A percentile compares a stretch with the other conserved stretches of the same genome.
Evolutionary conservation across 371 early-diverging fungal species (phyloP).

Genomic region (Umbelopsis sp.): DNA sequence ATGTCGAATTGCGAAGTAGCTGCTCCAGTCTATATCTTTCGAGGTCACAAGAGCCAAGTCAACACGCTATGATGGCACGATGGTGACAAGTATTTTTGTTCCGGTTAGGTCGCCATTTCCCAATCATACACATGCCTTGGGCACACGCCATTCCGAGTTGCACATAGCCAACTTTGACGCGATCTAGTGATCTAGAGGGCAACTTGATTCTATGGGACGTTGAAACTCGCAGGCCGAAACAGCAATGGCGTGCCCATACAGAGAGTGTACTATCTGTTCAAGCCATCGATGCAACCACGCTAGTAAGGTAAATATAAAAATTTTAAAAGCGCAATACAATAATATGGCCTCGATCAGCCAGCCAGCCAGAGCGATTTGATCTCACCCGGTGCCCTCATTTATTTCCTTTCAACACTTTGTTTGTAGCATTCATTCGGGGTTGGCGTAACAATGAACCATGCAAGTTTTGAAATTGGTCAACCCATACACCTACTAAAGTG

Average conservation of each 20-base stretch:
- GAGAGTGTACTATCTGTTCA: conserved; percentile 34
- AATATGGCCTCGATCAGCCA: too few relatives aligned
- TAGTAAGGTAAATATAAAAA: conserved; percentile 33
- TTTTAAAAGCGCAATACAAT: too few relatives aligned
- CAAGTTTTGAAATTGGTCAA: too few relatives aligned
- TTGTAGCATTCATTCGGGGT: too few relatives aligned
- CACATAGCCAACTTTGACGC: too few relatives aligned
- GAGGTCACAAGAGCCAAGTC: conserved; percentile 35
- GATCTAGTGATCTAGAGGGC: conserved; percentile 37
- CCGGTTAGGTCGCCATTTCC: conserved; percentile 30
- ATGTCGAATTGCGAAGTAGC: conserved; percentile 24
- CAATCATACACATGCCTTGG: neutral
- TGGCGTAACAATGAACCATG: too few relatives aligned
- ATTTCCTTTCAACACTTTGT: too few relatives aligned
- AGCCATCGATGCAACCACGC: conserved; percentile 21
- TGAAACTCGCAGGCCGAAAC: conserved; percentile 37
- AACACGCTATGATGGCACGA: conserved; percentile 32
- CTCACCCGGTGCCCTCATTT: too few relatives aligned
- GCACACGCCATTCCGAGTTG: too few relatives aligned
- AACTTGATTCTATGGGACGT: conserved; percentile 44
- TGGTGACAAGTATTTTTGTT: conserved; percentile 33
- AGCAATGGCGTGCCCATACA: conserved; percentile 49
- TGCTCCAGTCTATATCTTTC: conserved; percentile 37
- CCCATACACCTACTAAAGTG: too few relatives aligned
- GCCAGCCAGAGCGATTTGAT: too few relatives aligned